Conservation (phyloP, 2,329 filamentous ascomycete species). For the Hymenoscyphus fraxineus region DNA sequence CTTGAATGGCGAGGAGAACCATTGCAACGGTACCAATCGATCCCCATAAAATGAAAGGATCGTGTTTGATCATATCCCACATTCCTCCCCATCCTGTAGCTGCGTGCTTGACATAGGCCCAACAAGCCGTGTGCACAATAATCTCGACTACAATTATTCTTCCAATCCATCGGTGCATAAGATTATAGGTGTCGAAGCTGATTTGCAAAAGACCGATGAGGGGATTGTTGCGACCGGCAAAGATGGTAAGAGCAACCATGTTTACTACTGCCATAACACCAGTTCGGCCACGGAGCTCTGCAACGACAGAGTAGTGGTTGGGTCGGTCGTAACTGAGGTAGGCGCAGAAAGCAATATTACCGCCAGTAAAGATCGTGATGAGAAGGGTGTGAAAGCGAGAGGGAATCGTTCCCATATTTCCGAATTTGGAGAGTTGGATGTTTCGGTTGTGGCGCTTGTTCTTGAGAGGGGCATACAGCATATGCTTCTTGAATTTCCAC, state of each 20-base stretch:
- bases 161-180: slow-evolving; percentile 80
- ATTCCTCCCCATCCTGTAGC: slow-evolving; percentile 62
- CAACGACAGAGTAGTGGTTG: slow-evolving; percentile 63
- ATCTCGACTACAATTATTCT: slow-evolving; percentile 67
- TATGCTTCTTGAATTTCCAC: slow-evolving; percentile 58
- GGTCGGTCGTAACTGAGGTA: slow-evolving; percentile 55
- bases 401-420: slow-evolving; percentile 61
- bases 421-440: slow-evolving; percentile 56
- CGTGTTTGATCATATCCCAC: slow-evolving; percentile 48
- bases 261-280: slow-evolving; percentile 83
- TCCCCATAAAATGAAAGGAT: slow-evolving; percentile 63
- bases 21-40: slow-evolving; percentile 60
- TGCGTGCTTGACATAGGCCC: slow-evolving; percentile 67
- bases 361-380: slow-evolving; percentile 53
- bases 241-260: slow-evolving; percentile 84
- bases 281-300: slow-evolving; percentile 80
- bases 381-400: slow-evolving; percentile 60
- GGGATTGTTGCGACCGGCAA: slow-evolving; percentile 91
- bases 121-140: slow-evolving; percentile 68
- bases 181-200: slow-evolving; percentile 95
- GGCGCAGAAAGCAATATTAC: slow-evolving; percentile 62
- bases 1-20: slow-evolving; percentile 62
- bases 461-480: slow-evolving; percentile 61
- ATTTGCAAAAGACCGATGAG: slow-evolving; percentile 77
- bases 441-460: slow-evolving; percentile 66